These are phyloP conservation scores for Voacanga thouarsii DNA, from an alignment of 257 asterid species.

Conservation along the genomic window DNA sequence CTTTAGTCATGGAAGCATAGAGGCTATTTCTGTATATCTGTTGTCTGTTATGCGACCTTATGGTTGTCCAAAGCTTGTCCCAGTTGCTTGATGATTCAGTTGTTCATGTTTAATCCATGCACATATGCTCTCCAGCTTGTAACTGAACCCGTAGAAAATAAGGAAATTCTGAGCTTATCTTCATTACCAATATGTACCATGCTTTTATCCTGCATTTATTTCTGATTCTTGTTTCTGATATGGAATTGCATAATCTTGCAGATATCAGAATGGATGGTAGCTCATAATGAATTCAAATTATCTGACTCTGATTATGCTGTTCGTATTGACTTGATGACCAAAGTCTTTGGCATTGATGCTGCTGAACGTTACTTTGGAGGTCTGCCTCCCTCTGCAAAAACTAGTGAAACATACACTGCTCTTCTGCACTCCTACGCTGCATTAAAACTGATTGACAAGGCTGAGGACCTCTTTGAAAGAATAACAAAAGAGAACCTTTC, in stretches of 20 bases:
- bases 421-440: constrained; percentile 86
- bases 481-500: constrained; percentile 59
- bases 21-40: not conserved
- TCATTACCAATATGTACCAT: not conserved
- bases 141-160: not conserved
- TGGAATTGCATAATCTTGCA: constrained; percentile 35
- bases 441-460: constrained; percentile 57
- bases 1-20: not conserved
- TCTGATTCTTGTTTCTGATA: not conserved
- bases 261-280: constrained; percentile 95
- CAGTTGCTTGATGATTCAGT: no score
- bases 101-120: not conserved
- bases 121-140: not conserved
- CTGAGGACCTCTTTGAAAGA: constrained; percentile 64
- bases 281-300: constrained; percentile 54
- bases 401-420: constrained; percentile 86
- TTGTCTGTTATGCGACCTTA: no score
- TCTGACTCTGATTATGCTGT: constrained; percentile 77
- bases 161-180: not conserved
- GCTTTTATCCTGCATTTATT: not conserved
- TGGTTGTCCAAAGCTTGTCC: no score
- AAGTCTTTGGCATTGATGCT: constrained; percentile 86
- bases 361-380: constrained; percentile 90
- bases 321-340: constrained; percentile 79
- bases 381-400: constrained; percentile 59